Base-by-base conservation (phyloP, 169 alveolate species). In the Plasmodium knowlesi region DNA sequence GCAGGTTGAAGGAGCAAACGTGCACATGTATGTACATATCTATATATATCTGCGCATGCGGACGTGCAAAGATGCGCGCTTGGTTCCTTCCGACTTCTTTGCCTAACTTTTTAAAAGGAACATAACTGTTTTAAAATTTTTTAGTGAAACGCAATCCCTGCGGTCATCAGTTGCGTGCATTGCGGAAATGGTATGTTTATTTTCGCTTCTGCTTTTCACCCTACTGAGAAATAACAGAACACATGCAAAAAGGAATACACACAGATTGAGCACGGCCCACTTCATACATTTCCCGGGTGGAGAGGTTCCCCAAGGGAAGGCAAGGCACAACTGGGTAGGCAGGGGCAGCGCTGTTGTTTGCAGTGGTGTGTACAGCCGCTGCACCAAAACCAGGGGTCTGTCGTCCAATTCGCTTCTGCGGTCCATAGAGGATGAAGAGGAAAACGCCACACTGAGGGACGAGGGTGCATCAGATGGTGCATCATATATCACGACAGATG, bases 101-200 rank as follows among this genome's bases (percentile, higher is more conserved):
- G 16, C 76, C 76, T 22, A 67, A 67, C 37, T 50, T 83, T 83
- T 83, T 43, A 79, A 79, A 41, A 67, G 37, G 30, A 67, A 41
- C 22, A 79, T 43, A 8, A 6, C 25, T 10, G 46, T 79, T 37
- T 22, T 37, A 14, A 39, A 37, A 67, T 83, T 83, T 83, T 83
- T 83, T 67, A 19, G 92, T 83, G 22, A 50, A 70, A 73, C 41
- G 76, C 41, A 30, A 12, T 39, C 28, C 34, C 28, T 32, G 43
- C 61, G 50, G 9, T 10, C 22, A 14, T 34, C 37, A 16, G 22
- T 14, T 41, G 39, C 28, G 8, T 19, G 37, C 37, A 61, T 37
- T 57, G 54, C 79, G 74, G 93, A 85, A 85, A 85, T 85, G 93
- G 79, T 39, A 85, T 84, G 78, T 72, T 85, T 85, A 25, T 50